A percentile compares a stretch with the other conserved stretches of the same genome.
Evolutionary conservation across 345 rosid species (phyloP).

Genomic region (Hirschfeldia incana): DNA sequence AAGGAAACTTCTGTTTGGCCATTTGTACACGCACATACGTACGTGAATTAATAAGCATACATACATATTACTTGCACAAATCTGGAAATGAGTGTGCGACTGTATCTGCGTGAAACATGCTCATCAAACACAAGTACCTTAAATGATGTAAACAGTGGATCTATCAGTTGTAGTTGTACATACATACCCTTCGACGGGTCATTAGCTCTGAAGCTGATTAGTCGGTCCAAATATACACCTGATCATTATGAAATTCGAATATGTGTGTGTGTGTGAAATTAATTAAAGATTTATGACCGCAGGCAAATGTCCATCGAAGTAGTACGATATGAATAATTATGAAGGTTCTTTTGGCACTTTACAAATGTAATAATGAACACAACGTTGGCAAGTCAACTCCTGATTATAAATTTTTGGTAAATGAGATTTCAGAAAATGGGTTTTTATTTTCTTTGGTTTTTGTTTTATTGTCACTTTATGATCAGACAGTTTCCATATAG

Average conservation of each 20-base stretch:
- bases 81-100: constrained; percentile 36
- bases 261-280: neutral
- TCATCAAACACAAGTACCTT: constrained; percentile 28
- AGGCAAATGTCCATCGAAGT: constrained; percentile 40
- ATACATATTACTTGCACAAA: constrained; percentile 24
- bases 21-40: constrained; percentile 25
- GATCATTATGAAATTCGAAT: constrained; percentile 25
- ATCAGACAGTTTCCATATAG: constrained; percentile 27
- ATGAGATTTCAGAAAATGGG: constrained; percentile 21
- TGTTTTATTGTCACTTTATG: constrained; percentile 34
- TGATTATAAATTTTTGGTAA: constrained; percentile 20
- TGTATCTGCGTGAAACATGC: constrained; percentile 25
- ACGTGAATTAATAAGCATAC: constrained; percentile 2
- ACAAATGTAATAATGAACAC: constrained; percentile 41
- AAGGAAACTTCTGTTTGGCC: constrained; percentile 31
- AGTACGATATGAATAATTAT: constrained; percentile 33
- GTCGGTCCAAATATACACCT: constrained; percentile 35
- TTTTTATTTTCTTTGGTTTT: constrained; percentile 8
- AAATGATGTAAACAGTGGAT: constrained; percentile 40
- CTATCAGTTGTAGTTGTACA: constrained; percentile 31
- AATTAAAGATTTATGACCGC: neutral
- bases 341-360: constrained; percentile 39
- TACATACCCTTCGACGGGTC: constrained; percentile 31
- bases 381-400: constrained; percentile 42
- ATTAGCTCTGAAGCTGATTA: constrained; percentile 32